Conservation (phyloP, 177 flowering plant genomes). For the Tripterygium wilfordii region DNA sequence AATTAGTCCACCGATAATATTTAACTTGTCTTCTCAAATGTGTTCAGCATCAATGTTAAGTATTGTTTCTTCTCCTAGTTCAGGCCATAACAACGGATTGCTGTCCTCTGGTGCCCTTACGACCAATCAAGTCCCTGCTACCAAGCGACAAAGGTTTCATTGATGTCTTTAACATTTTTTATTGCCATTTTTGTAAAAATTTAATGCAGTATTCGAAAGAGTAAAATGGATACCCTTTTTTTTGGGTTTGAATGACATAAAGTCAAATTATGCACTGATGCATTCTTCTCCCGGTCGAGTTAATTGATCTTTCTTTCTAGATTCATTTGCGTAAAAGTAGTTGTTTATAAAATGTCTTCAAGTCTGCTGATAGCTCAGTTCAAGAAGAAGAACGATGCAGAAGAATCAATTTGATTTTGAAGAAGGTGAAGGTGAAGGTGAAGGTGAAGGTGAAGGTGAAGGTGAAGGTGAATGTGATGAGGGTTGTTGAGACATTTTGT, state of each 20-base stretch:
- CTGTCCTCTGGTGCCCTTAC: slow-evolving; percentile 9
- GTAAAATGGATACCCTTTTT: slow-evolving; percentile 19
- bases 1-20: slow-evolving; percentile 8
- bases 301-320: too few relatives aligned
- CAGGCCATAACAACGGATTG: slow-evolving; percentile 12
- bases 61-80: slow-evolving; percentile 16
- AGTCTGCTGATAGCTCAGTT: too few relatives aligned
- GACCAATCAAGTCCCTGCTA: slow-evolving; percentile 9
- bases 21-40: slow-evolving; percentile 21
- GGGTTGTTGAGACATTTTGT: too few relatives aligned
- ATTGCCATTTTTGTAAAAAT: slow-evolving; percentile 8
- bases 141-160: slow-evolving; percentile 46
- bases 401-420: too few relatives aligned
- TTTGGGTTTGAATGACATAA: slow-evolving; percentile 8
- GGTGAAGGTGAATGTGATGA: too few relatives aligned
- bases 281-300: too few relatives aligned
- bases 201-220: slow-evolving; percentile 2
- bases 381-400: too few relatives aligned
- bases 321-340: too few relatives aligned
- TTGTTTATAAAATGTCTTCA: too few relatives aligned
- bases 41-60: slow-evolving; percentile 30
- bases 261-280: slow-evolving; percentile 4
- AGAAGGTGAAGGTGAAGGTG: too few relatives aligned
- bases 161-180: slow-evolving; percentile 17
- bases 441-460: slow-evolving; percentile 12